Evolutionary conservation across 805 yeast species (phyloP).

Genomic region (Sugiyamaella mastotermitis): DNA sequence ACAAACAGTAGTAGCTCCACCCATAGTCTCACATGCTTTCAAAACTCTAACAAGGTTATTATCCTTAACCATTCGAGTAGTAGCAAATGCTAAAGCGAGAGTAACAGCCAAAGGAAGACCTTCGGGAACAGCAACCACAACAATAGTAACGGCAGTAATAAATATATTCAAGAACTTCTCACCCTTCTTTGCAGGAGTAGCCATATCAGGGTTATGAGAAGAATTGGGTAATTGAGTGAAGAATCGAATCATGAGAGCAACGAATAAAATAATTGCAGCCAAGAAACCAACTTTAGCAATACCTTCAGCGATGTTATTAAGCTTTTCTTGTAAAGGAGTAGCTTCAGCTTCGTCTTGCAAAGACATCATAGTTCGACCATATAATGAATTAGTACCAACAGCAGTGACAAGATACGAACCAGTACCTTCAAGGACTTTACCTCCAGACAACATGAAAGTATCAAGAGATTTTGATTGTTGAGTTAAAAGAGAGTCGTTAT

Average conservation of each 20-base stretch:
- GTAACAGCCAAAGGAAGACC: conserved; percentile 98
- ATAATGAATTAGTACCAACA: conserved; percentile 82
- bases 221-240: conserved; percentile 52
- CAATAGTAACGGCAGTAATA: conserved; percentile 84
- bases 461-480: conserved; percentile 46
- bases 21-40: conserved; percentile 97
- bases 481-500: conserved; percentile 23
- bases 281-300: conserved; percentile 91
- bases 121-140: conserved; percentile 99
- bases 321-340: conserved; percentile 84
- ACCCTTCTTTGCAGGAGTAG: conserved; percentile 68
- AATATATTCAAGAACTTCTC: conserved; percentile 75
- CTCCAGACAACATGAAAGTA: conserved; percentile 85
- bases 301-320: conserved; percentile 80
- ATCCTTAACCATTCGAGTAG: conserved; percentile 95
- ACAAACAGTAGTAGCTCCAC: conserved; percentile 95
- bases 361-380: conserved; percentile 86
- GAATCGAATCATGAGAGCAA: conserved; percentile 73
- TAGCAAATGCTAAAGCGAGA: conserved; percentile 93
- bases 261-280: conserved; percentile 75
- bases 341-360: conserved; percentile 68
- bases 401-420: conserved; percentile 85
- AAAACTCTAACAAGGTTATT: conserved; percentile 93
- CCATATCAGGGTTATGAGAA: conserved; percentile 27
- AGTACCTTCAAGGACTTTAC: conserved; percentile 79